Base-by-base conservation (phyloP, 139 green algal genomes). In the Chlamydomonas schloesseri region DNA sequence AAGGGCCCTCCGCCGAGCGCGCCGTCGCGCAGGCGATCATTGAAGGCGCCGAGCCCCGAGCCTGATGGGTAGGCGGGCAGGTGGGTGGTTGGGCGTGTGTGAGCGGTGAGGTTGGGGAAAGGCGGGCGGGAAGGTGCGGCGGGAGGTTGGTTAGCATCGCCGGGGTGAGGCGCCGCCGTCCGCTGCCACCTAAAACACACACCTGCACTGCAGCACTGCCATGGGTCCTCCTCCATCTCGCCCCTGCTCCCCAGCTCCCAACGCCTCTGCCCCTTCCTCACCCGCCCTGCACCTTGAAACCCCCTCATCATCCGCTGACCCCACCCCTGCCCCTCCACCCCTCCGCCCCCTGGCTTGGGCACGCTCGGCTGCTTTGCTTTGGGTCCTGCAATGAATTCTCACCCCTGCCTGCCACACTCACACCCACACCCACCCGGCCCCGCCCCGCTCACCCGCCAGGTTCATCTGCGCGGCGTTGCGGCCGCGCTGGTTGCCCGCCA, bases 1-100 rank as follows among this genome's bases (percentile, higher is more conserved):
- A 96, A 96, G 34, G 96, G 96, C 26, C 90, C 94, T 28, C 96
- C 96, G 26, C 96, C 96, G 73, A 97, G 85, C 0, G 93, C 85
- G 2, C 93, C 92, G 71, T 98, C 96, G 31, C 96, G 91, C 72
- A 98, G 92, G 14, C 96, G 91, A 89, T 99, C 96, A 88, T 99
- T 99, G 93, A 99, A 99, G 34, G 88, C 88, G 14, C 91, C 91
- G 36, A 94, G 71, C 0, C 86, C 42, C 15, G 73, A 89, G 73
- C 88, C 90, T 88, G 73, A 37, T 31, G 18, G 73, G 57, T 9
- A n/a, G n/a, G n/a, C n/a, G n/a, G n/a, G n/a, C n/a, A n/a, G n/a
- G n/a, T n/a, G n/a, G n/a, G n/a, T n/a, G n/a, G n/a, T n/a, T n/a
- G n/a, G n/a, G n/a, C n/a, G n/a, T n/a, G n/a, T n/a, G n/a, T n/a